These are phyloP conservation scores for Scheffersomyces segobiensis DNA, from an alignment of 1,139 yeast species.

Conservation along the genomic window DNA sequence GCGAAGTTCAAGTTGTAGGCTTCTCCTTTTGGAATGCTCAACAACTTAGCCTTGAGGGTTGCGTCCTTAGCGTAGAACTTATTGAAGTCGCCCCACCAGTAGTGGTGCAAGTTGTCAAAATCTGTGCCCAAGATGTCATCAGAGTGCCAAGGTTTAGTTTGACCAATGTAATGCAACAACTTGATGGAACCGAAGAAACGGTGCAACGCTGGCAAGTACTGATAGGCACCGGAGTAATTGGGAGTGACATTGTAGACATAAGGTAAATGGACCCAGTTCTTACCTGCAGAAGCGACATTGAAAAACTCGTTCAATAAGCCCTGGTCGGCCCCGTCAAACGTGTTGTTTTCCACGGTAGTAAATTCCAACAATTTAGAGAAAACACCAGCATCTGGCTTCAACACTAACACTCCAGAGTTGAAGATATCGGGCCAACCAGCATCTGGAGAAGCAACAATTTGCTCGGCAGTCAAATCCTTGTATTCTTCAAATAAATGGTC, in stretches of 20 bases:
- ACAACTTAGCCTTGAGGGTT: slow-evolving; percentile 6
- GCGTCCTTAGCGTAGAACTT: slow-evolving; percentile 15
- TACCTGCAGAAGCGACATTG: slow-evolving; percentile 14
- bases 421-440: slow-evolving; percentile 42
- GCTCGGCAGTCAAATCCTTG: slow-evolving; percentile 11
- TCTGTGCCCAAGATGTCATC: slow-evolving; percentile 13
- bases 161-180: slow-evolving; percentile 31
- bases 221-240: slow-evolving; percentile 25
- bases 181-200: slow-evolving; percentile 29
- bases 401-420: slow-evolving; percentile 33
- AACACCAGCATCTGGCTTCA: slow-evolving; percentile 22
- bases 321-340: slow-evolving; percentile 39
- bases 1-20: slow-evolving; percentile 34
- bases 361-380: slow-evolving; percentile 19
- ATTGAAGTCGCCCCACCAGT: slow-evolving; percentile 41
- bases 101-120: slow-evolving; percentile 24
- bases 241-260: slow-evolving; percentile 35
- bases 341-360: slow-evolving; percentile 10
- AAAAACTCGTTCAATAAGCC: slow-evolving; percentile 33
- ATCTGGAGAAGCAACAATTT: slow-evolving; percentile 32
- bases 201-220: slow-evolving; percentile 31
- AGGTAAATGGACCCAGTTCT: slow-evolving; percentile 29
- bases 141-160: slow-evolving; percentile 29
- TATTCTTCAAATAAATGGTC: slow-evolving; percentile 25
- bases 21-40: slow-evolving; percentile 31